A percentile compares a stretch with the other conserved stretches of the same genome.
phyloP scores from a whole-genome alignment of 768 basidiomycete genomes.

The Auricularia sp. region DNA sequence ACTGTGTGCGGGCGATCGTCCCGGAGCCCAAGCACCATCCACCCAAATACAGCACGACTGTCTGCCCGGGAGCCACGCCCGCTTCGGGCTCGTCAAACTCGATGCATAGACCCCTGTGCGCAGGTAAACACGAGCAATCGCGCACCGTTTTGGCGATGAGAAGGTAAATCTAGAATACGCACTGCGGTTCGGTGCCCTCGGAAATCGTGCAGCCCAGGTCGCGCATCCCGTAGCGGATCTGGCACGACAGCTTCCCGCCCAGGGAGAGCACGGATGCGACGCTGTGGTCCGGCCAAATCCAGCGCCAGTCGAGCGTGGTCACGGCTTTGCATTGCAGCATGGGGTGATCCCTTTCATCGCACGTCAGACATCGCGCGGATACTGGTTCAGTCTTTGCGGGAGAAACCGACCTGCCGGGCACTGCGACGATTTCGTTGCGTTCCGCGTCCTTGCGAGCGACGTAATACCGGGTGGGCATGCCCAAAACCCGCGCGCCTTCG shows the following conservation, averaged over 20 bases:
- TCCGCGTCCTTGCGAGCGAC: slow-evolving; percentile 60
- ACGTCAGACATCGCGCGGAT: not conserved
- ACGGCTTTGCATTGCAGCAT: slow-evolving; percentile 33
- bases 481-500: slow-evolving; percentile 58
- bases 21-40: slow-evolving; percentile 83
- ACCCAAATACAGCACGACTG: slow-evolving; percentile 60
- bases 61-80: slow-evolving; percentile 72
- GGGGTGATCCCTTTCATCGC: slow-evolving; percentile 42
- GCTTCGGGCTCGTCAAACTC: slow-evolving; percentile 49
- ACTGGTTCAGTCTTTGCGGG: not conserved
- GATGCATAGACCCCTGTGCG: slow-evolving; percentile 24
- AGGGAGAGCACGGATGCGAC: not conserved
- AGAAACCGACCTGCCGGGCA: slow-evolving; percentile 50
- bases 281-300: slow-evolving; percentile 36
- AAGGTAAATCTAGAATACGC: slow-evolving; percentile 9
- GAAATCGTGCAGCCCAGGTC: slow-evolving; percentile 41
- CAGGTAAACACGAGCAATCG: not conserved
- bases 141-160: not conserved
- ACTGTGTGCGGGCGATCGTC: slow-evolving; percentile 32
- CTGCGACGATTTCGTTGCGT: slow-evolving; percentile 63
- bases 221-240: slow-evolving; percentile 63
- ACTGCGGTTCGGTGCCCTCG: slow-evolving; percentile 24
- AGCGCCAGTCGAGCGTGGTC: slow-evolving; percentile 43
- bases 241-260: slow-evolving; percentile 27
- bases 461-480: slow-evolving; percentile 53